phyloP scores from a whole-genome alignment of 202 grass and related monocot genomes.

The Eragrostis tef region DNA sequence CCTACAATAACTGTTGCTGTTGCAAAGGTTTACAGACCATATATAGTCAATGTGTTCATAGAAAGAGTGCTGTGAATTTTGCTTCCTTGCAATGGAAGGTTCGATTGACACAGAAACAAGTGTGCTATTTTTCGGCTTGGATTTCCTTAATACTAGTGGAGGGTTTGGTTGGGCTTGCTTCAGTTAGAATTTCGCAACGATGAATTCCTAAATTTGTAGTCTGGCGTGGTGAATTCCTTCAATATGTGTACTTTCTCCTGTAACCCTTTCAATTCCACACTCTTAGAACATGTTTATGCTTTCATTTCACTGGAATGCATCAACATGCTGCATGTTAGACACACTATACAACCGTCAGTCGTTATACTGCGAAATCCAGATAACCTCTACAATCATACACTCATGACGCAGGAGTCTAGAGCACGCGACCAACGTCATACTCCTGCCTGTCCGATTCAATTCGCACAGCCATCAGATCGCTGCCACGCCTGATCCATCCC shows the following conservation, averaged over 20 bases:
- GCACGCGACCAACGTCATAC: too few relatives aligned
- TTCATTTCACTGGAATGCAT: background rate
- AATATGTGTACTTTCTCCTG: too few relatives aligned
- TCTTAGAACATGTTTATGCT: conserved; percentile 26
- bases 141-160: conserved; percentile 11
- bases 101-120: conserved; percentile 21
- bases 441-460: background rate
- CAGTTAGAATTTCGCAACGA: conserved; percentile 12
- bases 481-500: background rate
- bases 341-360: conserved; percentile 26
- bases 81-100: conserved; percentile 32
- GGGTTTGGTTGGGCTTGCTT: conserved; percentile 25
- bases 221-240: background rate
- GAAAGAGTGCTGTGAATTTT: conserved; percentile 6
- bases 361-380: conserved; percentile 29
- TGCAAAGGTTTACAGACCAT: conserved; percentile 29
- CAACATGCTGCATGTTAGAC: conserved; percentile 22
- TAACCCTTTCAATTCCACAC: too few relatives aligned
- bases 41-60: conserved; percentile 21
- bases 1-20: conserved; percentile 10
- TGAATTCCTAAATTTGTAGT: too few relatives aligned
- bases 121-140: conserved; percentile 44
- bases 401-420: too few relatives aligned
- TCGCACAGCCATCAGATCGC: background rate
- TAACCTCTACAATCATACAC: too few relatives aligned